These are phyloP conservation scores for Mycena alexandri DNA, from an alignment of 768 basidiomycete species.

Conservation along the genomic window DNA sequence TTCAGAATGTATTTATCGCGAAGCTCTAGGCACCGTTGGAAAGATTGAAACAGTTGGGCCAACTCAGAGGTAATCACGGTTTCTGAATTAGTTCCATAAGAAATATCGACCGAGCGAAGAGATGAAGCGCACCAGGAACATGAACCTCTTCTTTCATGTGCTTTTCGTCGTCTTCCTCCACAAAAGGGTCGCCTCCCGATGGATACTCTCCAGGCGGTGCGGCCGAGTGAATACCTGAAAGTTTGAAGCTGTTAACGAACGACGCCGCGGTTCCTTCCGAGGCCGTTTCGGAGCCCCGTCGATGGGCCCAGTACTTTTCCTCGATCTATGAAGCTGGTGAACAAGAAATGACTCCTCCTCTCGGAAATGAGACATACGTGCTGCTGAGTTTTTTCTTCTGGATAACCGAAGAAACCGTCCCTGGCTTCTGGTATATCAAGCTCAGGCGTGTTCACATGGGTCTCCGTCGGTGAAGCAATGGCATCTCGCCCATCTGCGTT, in stretches of 20 bases:
- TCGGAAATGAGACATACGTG: constrained; percentile 63
- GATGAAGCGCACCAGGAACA: constrained; percentile 30
- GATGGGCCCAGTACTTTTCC: constrained; percentile 77
- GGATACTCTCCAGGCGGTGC: constrained; percentile 36
- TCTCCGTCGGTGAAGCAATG: constrained; percentile 7
- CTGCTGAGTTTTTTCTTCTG: constrained; percentile 80
- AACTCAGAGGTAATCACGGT: constrained; percentile 59
- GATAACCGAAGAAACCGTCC: constrained; percentile 85
- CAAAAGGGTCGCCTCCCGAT: constrained; percentile 38
- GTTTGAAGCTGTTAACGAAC: constrained; percentile 54
- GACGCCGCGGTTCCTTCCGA: constrained; percentile 55
- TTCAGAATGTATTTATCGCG: constrained; percentile 95
- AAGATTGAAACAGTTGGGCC: constrained; percentile 71
- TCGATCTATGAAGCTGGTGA: constrained; percentile 65
- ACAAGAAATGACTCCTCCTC: constrained; percentile 17
- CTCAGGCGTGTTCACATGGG: constrained; percentile 18
- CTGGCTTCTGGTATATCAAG: constrained; percentile 64
- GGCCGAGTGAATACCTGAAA: constrained; percentile 50
- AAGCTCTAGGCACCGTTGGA: constrained; percentile 88
- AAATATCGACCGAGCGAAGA: constrained; percentile 24
- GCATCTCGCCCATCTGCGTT: constrained; percentile 15
- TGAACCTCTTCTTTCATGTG: constrained; percentile 36
- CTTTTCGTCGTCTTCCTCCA: constrained; percentile 49
- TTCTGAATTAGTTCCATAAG: constrained; percentile 45
- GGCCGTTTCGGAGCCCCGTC: constrained; percentile 69